Conservation (phyloP, 257 asterid genomes). For the Linaria vulgaris region DNA sequence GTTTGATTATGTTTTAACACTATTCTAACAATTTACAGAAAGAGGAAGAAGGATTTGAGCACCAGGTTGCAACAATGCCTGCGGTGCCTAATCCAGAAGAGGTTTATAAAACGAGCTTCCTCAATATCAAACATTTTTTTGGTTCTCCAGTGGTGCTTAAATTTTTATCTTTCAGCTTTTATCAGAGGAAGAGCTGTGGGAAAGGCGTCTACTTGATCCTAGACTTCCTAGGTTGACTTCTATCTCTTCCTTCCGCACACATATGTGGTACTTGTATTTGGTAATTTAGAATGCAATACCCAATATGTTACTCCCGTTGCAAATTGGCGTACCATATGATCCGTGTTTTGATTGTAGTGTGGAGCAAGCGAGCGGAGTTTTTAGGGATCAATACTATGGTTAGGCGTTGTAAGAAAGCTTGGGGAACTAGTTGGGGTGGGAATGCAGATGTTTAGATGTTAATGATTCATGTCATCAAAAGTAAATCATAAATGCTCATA, state of each 20-base stretch:
- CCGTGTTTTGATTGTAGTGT: neutral
- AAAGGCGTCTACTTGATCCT: constrained; percentile 80
- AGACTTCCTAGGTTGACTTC: constrained; percentile 79
- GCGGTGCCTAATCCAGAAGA: constrained; percentile 72
- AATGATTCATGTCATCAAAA: no score
- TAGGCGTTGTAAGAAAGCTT: neutral
- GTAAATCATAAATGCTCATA: constrained; percentile 12
- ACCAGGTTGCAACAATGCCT: constrained; percentile 81
- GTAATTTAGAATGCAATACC: constrained; percentile 8
- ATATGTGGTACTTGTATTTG: constrained; percentile 14
- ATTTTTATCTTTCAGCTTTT: constrained; percentile 59
- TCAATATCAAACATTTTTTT: constrained; percentile 17
- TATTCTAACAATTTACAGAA: constrained; percentile 50
- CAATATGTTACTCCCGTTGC: no score
- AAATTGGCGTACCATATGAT: no score
- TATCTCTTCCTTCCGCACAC: constrained; percentile 17
- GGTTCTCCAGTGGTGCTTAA: constrained; percentile 18
- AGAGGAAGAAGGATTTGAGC: constrained; percentile 76
- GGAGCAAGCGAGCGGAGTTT: constrained; percentile 1
- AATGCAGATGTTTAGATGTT: no score
- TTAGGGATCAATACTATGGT: neutral
- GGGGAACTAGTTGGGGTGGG: neutral
- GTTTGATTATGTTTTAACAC: constrained; percentile 16
- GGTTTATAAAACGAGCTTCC: constrained; percentile 42
- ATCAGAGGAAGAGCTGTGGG: constrained; percentile 88